Percentiles rank a stretch among this genome's conserved stretches.
These are phyloP conservation scores for Cytospora chrysosperma DNA, from an alignment of 2,329 filamentous ascomycete genomes.

Conservation along the genomic window DNA sequence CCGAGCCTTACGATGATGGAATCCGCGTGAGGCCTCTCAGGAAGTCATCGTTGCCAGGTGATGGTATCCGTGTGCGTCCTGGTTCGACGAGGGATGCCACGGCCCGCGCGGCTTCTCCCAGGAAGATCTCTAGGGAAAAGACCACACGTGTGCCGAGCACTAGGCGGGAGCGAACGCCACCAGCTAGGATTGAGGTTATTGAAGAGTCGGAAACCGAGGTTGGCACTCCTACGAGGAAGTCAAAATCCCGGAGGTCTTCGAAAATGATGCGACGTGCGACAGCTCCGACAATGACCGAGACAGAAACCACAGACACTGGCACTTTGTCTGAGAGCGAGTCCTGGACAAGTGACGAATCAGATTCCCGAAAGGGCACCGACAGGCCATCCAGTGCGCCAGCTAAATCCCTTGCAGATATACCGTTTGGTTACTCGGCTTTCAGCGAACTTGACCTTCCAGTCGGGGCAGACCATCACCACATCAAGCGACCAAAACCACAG, in stretches of 20 bases:
- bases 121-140: conserved; percentile 30
- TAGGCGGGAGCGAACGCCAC: conserved; percentile 25
- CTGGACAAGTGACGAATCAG: conserved; percentile 31
- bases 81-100: conserved; percentile 32
- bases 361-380: conserved; percentile 32
- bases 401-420: conserved; percentile 60
- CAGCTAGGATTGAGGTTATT: conserved; percentile 33
- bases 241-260: conserved; percentile 15
- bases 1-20: conserved; percentile 31
- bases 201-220: conserved; percentile 39
- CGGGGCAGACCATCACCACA: conserved; percentile 45
- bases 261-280: conserved; percentile 13
- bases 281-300: conserved; percentile 28
- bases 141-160: conserved; percentile 28
- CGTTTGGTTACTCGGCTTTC: conserved; percentile 65
- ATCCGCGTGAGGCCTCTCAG: conserved; percentile 34
- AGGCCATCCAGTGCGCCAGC: conserved; percentile 43
- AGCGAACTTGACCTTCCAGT: conserved; percentile 60
- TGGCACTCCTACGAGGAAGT: conserved; percentile 27
- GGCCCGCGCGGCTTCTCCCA: conserved; percentile 31
- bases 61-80: conserved; percentile 37
- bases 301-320: conserved; percentile 32
- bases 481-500: conserved; percentile 42
- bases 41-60: conserved; percentile 31
- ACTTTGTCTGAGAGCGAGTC: conserved; percentile 35